A percentile compares a stretch with the other conserved stretches of the same genome.
phyloP scores from a whole-genome alignment of 2,329 filamentous ascomycete genomes.

The Trichoderma aggressivum region DNA sequence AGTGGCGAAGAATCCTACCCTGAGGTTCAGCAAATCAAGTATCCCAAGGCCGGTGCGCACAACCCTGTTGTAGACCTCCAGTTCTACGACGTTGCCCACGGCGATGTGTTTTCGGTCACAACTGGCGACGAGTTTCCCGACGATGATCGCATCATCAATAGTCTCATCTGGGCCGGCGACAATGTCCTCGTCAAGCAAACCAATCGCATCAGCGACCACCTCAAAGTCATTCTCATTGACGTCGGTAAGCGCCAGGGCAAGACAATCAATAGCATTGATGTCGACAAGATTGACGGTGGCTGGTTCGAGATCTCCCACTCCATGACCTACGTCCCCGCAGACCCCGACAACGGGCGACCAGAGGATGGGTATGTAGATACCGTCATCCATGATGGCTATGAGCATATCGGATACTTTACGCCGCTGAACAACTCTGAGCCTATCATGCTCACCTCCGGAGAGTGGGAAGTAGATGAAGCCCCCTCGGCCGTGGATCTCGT shows the following conservation, averaged over 20 bases:
- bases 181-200: constrained; percentile 88
- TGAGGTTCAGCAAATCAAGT: constrained; percentile 89
- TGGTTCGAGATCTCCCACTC: constrained; percentile 95
- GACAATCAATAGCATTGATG: constrained; percentile 74
- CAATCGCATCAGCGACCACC: constrained; percentile 88
- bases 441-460: constrained; percentile 77
- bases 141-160: constrained; percentile 84
- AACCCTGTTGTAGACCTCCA: constrained; percentile 86
- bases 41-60: constrained; percentile 90
- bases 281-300: constrained; percentile 83
- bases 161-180: constrained; percentile 83
- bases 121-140: constrained; percentile 75
- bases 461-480: constrained; percentile 88
- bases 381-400: constrained; percentile 78
- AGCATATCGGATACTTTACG: constrained; percentile 91
- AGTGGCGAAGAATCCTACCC: constrained; percentile 81
- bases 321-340: constrained; percentile 81
- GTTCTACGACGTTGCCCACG: constrained; percentile 80
- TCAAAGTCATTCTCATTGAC: constrained; percentile 84
- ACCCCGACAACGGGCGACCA: constrained; percentile 68
- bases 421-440: constrained; percentile 82
- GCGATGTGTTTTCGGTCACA: constrained; percentile 75
- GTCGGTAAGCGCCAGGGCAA: constrained; percentile 69
- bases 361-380: constrained; percentile 93
- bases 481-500: constrained; percentile 81